phyloP scores from a whole-genome alignment of 83 land plant species.

The Thuja plicata region DNA sequence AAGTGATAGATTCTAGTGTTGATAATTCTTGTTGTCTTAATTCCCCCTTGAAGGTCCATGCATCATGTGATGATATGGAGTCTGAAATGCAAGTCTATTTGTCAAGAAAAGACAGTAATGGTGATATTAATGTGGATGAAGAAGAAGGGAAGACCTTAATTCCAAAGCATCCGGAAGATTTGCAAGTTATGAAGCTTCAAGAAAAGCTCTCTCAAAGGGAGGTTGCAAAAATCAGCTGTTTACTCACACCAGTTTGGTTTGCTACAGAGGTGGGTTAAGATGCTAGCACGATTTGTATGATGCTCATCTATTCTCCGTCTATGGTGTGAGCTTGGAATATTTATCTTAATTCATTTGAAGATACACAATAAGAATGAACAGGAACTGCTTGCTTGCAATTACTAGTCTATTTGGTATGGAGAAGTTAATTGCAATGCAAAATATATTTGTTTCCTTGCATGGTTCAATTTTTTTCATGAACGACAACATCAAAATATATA shows the following conservation, averaged over 20 bases:
- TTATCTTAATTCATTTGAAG: not conserved
- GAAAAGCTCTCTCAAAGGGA: conserved; percentile 51
- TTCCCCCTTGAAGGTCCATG: conserved; percentile 39
- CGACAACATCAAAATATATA: not conserved
- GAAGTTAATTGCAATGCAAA: not conserved
- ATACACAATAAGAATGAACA: not conserved
- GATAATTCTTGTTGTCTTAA: conserved; percentile 30
- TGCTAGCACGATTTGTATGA: not conserved
- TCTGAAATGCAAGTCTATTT: conserved; percentile 40
- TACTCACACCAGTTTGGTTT: conserved; percentile 90
- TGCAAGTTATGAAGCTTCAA: conserved; percentile 14
- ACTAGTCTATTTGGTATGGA: not conserved
- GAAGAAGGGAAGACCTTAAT: conserved; percentile 48
- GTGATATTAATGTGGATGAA: conserved; percentile 24
- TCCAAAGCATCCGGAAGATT: conserved; percentile 23
- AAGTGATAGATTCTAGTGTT: conserved; percentile 23
- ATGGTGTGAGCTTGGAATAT: not conserved
- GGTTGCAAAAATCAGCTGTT: conserved; percentile 70
- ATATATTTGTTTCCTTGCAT: not conserved
- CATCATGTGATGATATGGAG: conserved; percentile 28
- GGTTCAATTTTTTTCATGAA: not conserved
- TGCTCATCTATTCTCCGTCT: not conserved
- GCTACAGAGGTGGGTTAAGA: conserved; percentile 73
- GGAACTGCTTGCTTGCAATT: not conserved
- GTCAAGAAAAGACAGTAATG: conserved; percentile 47